Percentiles rank a stretch among this genome's conserved stretches.
phyloP scores from a whole-genome alignment of 1,284 basidiomycete genomes.

The Malassezia arunalokei region DNA sequence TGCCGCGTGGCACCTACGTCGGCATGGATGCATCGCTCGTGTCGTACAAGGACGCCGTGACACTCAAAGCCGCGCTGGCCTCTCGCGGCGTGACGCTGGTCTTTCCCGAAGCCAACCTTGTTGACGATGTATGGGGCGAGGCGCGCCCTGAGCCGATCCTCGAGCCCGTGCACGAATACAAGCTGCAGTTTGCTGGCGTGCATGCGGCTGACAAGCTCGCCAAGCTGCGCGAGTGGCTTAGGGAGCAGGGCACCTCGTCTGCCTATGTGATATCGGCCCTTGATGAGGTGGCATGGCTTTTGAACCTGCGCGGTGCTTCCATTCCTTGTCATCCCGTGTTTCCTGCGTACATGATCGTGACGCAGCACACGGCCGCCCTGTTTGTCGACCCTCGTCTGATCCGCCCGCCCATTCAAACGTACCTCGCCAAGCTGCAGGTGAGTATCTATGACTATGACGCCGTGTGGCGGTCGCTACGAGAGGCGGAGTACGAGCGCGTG shows the following conservation, averaged over 20 bases:
- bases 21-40: constrained; percentile 82
- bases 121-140: constrained; percentile 66
- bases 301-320: constrained; percentile 37
- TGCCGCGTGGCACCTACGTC: constrained; percentile 54
- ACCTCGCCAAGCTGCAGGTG: constrained; percentile 5
- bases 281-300: constrained; percentile 40
- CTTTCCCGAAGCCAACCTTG: constrained; percentile 57
- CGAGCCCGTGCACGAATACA: constrained; percentile 63
- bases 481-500: background rate
- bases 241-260: constrained; percentile 6
- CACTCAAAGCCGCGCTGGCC: constrained; percentile 15
- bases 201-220: constrained; percentile 39
- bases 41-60: constrained; percentile 55
- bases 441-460: constrained; percentile 3
- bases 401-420: constrained; percentile 4
- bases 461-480: constrained; percentile 6
- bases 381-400: constrained; percentile 28
- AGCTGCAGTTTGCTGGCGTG: constrained; percentile 60
- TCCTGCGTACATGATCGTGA: constrained; percentile 31
- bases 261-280: constrained; percentile 30
- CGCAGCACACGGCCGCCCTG: constrained; percentile 17
- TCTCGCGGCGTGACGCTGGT: constrained; percentile 49
- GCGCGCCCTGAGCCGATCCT: constrained; percentile 59
- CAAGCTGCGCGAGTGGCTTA: constrained; percentile 22
- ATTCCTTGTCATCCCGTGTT: constrained; percentile 40